A percentile compares a stretch with the other conserved stretches of the same genome.
phyloP scores from a whole-genome alignment of 192 early-diverging fungal species.

The Geranomyces variabilis region DNA sequence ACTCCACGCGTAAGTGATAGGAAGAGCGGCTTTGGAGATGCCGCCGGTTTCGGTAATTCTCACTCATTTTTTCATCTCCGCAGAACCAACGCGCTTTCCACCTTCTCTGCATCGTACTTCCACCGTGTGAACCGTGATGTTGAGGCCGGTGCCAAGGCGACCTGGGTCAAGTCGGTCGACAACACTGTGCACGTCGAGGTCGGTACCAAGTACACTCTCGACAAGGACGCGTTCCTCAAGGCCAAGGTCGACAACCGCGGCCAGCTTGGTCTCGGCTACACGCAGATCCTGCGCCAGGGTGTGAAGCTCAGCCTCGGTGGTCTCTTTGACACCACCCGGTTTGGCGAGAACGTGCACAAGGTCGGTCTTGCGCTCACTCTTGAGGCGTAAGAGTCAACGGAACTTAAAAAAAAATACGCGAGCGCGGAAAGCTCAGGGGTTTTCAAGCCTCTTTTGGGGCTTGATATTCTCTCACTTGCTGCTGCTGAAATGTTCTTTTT shows the following conservation, averaged over 20 bases:
- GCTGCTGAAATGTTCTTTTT: too few relatives aligned
- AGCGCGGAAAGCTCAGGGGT: too few relatives aligned
- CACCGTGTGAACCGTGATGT: conserved; percentile 90
- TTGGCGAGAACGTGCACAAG: conserved; percentile 94
- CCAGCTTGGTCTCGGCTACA: conserved; percentile 90
- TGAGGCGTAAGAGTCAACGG: conserved; percentile 70
- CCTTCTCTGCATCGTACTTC: conserved; percentile 94
- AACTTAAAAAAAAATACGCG: too few relatives aligned
- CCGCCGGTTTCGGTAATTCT: neutral
- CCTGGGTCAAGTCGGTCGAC: conserved; percentile 80
- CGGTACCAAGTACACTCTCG: conserved; percentile 91
- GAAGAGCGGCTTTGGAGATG: neutral
- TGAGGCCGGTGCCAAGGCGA: conserved; percentile 94
- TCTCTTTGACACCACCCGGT: conserved; percentile 89
- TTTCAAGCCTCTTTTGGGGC: too few relatives aligned
- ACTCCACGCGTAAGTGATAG: conserved; percentile 72
- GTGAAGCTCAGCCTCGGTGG: conserved; percentile 94
- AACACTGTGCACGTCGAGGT: conserved; percentile 81
- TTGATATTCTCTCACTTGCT: too few relatives aligned
- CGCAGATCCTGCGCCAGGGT: conserved; percentile 88
- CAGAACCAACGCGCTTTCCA: conserved; percentile 82
- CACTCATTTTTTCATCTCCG: neutral
- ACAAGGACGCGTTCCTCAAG: conserved; percentile 87
- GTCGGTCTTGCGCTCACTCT: conserved; percentile 88
- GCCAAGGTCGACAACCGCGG: conserved; percentile 73